Evolutionary conservation across 257 asterid genomes (phyloP), one percentile per base, ranked within the genome.

Genomic region (Solanum pennellii): DNA sequence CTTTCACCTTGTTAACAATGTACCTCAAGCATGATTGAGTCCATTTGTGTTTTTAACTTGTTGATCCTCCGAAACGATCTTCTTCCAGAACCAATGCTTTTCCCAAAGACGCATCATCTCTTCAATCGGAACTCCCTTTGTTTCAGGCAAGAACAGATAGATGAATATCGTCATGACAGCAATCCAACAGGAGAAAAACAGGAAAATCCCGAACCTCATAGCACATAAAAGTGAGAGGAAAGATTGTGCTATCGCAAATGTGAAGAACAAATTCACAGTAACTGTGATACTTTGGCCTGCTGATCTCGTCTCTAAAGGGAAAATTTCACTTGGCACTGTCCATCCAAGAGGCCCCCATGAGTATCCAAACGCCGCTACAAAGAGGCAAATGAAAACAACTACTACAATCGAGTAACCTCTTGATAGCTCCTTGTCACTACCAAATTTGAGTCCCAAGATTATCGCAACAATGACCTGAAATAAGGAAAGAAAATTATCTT

Each of bases 331-430:
- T 18, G 99, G 99, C 45, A 96, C 95, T 6, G 98, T 94, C 99
- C 99, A 96, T 7, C 99, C 99, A 21, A 96, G 89, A 2, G 96
- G 96, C 6, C 99, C 99, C 99, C 98, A 96, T 21, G 99, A 96
- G 94, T 96, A 94, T 85, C 99, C 99, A 87, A 94, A 96, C 5
- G 98, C 98, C 35, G 89, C 86, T 6, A 96, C 98, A 44, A 96
- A 94, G 68, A 94, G 91, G 91, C 98, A 96, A 88, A 94, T 90
- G 12, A 94, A 74, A 47, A 90, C 91, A 89, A 94, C 95, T 72
- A 96, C 96, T 35, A 94, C 29, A n/a, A 91, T 45, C 2, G 98
- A 94, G 87, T 66, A 91, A 56, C 90, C 85, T 91, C 93, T 94
- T 3, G 98, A 87, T 1, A 94, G 95, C 88, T 91, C 96, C 88